Conservation (phyloP, 306 rosid genomes). For the Sesbania bispinosa region DNA sequence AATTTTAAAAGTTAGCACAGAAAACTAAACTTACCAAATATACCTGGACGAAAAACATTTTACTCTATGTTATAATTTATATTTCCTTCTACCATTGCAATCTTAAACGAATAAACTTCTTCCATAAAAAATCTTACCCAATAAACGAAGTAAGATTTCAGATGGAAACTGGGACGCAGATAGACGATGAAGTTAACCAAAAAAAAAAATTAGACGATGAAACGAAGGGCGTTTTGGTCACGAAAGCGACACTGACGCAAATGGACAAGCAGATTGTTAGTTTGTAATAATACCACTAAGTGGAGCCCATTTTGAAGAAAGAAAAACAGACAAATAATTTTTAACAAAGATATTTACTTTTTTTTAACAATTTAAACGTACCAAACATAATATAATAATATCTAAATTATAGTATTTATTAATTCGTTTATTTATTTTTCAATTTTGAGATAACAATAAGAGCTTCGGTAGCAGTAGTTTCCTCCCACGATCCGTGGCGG, state of each 20-base stretch:
- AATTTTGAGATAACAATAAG: conserved; percentile 22
- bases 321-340: not conserved
- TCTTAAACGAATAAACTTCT: too few species aligned
- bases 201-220: not conserved
- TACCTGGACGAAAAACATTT: too few species aligned
- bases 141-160: too few species aligned
- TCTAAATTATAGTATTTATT: too few species aligned
- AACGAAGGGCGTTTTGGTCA: not conserved
- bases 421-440: not conserved
- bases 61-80: too few species aligned
- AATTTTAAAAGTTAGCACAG: too few species aligned
- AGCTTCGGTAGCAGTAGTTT: conserved; percentile 33
- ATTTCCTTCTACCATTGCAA: too few species aligned
- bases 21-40: too few species aligned
- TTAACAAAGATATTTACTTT: not conserved
- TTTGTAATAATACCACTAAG: conserved; percentile 8
- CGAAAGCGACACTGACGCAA: conserved; percentile 8
- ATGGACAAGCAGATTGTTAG: conserved; percentile 28
- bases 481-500: conserved; percentile 55
- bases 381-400: not conserved
- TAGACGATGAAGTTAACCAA: too few species aligned
- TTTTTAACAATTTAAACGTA: not conserved
- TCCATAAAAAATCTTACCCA: too few species aligned
- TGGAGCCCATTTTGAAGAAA: not conserved
- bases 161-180: too few species aligned